Percentiles rank a stretch among this genome's conserved stretches.
These are phyloP conservation scores for Scenedesmus sp. DNA, from an alignment of 163 green algal genomes.

Conservation along the genomic window DNA sequence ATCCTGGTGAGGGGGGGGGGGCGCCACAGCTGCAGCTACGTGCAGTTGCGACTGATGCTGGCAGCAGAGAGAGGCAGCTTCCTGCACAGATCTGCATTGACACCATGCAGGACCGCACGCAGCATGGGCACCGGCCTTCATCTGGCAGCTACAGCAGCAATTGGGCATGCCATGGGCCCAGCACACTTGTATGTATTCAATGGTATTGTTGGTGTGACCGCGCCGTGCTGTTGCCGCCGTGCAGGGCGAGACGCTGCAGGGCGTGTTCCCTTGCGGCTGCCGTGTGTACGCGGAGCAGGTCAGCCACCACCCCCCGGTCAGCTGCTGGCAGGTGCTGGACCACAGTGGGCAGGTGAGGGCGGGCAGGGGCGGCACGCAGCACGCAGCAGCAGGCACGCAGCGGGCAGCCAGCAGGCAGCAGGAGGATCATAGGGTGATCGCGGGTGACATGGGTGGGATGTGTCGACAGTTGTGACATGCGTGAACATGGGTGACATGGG, in stretches of 20 bases:
- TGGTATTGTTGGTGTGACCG: not conserved
- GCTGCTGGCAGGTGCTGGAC: constrained; percentile 46
- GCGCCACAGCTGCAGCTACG: not conserved
- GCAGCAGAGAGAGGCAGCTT: not conserved
- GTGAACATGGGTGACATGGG: no score
- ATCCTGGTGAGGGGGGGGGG: constrained; percentile 65
- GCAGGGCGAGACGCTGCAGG: constrained; percentile 86
- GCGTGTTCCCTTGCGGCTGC: constrained; percentile 72
- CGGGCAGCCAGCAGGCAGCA: not conserved
- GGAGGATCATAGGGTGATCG: no score
- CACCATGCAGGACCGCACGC: not conserved
- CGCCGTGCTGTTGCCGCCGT: not conserved
- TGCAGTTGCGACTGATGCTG: not conserved
- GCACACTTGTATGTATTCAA: not conserved
- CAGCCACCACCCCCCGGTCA: constrained; percentile 86
- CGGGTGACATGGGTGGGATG: no score
- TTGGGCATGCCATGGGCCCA: not conserved
- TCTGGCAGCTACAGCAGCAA: not conserved
- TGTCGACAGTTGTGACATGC: no score
- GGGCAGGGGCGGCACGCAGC: not conserved
- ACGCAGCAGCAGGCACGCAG: not conserved
- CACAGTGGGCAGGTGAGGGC: constrained; percentile 1
- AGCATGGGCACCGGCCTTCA: no score
- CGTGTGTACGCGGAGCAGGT: constrained; percentile 87
- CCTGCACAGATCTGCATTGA: not conserved